Evolutionary conservation across 306 rosid genomes (phyloP), one percentile per base, ranked within the genome.

Genomic region (Carpinus viminea): DNA sequence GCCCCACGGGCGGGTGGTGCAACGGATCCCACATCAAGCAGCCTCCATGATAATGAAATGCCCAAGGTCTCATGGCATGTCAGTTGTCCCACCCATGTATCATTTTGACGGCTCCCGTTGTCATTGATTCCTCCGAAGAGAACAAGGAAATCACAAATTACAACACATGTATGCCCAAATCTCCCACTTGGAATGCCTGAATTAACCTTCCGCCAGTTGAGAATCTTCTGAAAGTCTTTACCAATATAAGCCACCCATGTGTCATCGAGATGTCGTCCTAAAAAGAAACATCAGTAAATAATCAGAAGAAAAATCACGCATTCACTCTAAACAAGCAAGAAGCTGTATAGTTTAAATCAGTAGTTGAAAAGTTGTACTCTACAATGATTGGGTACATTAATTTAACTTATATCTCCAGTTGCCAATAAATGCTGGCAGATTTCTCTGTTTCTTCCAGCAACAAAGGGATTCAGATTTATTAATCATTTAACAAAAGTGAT

Each of bases 111-210:
- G 82, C 55, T 85, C 59, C 98, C 98, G n/a, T 47, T 78, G 82
- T 94, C 98, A 21, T 92, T 89, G 85, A 92, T 94, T 76, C 98
- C 97, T 80, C 98, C 98, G 46, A 94, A 94, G 50, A 94, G 93
- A 76, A 94, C 86, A 47, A 94, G 96, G 76, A 52, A 80, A 72
- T 83, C 94, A 81, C 83, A 85, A 82, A 94, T 81, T 48, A 78
- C 92, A 53, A 86, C 89, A 70, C 93, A 91, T 0, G 93, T 85
- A 78, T 94, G 98, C 59, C 98, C 98, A 78, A 94, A 94, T 78
- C 98, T 88, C 47, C 98, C 98, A 81, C 97, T 94, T 36, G 98
- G 98, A 77, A 80, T 78, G 79, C 93, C 97, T 57, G 97, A 87
- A 73, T 79, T 82, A 20, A 91, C 91, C 84, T 87, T 85, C 77